Evolutionary conservation across 768 basidiomycete species (phyloP), one percentile per base, ranked within the genome.

Genomic region (Suillus variegatus): DNA sequence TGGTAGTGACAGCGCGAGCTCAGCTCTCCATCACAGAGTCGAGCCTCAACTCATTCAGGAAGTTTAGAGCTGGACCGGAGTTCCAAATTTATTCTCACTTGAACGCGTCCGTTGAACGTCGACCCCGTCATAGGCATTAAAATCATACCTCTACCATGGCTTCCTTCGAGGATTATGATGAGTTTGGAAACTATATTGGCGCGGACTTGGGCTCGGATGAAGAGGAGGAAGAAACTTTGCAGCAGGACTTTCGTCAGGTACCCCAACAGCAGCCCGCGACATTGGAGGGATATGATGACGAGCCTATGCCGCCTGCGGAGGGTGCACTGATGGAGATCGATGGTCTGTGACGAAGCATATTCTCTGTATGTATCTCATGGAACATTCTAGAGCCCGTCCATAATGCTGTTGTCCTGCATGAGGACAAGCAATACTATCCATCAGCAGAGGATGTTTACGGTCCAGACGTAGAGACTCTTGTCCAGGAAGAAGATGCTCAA

Each of bases 401-500:
- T 69, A 93, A 90, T 66, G 93, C 93, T 58, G 91, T 95, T 22
- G 77, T 99, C 52, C 82, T 99, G 54, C 97, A 99, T 72, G 97
- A 99, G 75, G 93, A 99, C 80, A 99, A 99, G 78, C 93, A 95
- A 77, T 99, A 99, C 77, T 99, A 99, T 75, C 93, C 95, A 16
- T 91, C 92, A 16, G 97, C 97, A 1, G 83, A 82, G 63, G 95
- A 98, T 20, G 88, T 96, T 2, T 99, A 99, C 76, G 97, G 97
- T 3, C 82, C 87, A 46, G 97, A 89, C 65, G 97, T 99, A 38
- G 97, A 99, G 79, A 92, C 97, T 1, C 79, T 99, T 69, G 97
- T 99, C 2, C 97, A 99, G 75, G 97, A 99, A 77, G 97, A 99
- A 79, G 97, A 99, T 74, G 88, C 93, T 4, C 97, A 99, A 75